Conservation (phyloP, 768 basidiomycete genomes). For the Termitomyces sp. region DNA sequence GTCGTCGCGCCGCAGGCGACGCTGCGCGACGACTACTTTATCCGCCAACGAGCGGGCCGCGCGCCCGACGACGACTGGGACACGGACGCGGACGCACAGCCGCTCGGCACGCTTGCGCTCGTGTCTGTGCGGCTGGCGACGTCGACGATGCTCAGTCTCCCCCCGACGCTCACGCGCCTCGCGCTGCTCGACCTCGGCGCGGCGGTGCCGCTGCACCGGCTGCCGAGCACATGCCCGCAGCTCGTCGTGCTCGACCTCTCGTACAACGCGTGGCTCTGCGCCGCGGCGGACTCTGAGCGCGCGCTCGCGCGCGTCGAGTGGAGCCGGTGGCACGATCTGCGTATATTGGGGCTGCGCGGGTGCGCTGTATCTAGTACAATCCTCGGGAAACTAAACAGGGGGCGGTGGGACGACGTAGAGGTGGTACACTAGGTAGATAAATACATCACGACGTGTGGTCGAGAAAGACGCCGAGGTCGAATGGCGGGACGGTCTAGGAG, state of each 20-base stretch:
- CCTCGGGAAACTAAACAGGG: slow-evolving; percentile 43
- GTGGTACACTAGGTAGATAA: slow-evolving; percentile 31
- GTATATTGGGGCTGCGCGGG: slow-evolving; percentile 50
- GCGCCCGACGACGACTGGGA: slow-evolving; percentile 35
- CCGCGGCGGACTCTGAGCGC: slow-evolving; percentile 23
- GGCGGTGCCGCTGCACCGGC: slow-evolving; percentile 46
- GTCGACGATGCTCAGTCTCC: slow-evolving; percentile 44
- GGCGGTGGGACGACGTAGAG: slow-evolving; percentile 61
- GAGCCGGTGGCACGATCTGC: slow-evolving; percentile 48
- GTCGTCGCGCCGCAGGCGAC: slow-evolving; percentile 51
- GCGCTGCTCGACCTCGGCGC: slow-evolving; percentile 48
- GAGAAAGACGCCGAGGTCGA: slow-evolving; percentile 51
- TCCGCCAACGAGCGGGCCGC: slow-evolving; percentile 28
- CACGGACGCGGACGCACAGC: slow-evolving; percentile 18
- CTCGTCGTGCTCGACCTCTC: slow-evolving; percentile 63
- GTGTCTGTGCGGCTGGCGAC: slow-evolving; percentile 41
- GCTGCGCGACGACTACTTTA: slow-evolving; percentile 40
- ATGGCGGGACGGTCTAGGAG: slow-evolving; percentile 38
- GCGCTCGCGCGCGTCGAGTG: slow-evolving; percentile 51
- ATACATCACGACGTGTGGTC: slow-evolving; percentile 27
- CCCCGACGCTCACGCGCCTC: slow-evolving; percentile 60
- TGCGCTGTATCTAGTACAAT: slow-evolving; percentile 43
- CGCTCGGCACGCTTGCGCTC: slow-evolving; percentile 45
- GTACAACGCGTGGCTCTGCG: slow-evolving; percentile 46
- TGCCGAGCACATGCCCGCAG: slow-evolving; percentile 58